phyloP scores from a whole-genome alignment of 495 filamentous ascomycete genomes.

The Thermochaetoides thermophila region DNA sequence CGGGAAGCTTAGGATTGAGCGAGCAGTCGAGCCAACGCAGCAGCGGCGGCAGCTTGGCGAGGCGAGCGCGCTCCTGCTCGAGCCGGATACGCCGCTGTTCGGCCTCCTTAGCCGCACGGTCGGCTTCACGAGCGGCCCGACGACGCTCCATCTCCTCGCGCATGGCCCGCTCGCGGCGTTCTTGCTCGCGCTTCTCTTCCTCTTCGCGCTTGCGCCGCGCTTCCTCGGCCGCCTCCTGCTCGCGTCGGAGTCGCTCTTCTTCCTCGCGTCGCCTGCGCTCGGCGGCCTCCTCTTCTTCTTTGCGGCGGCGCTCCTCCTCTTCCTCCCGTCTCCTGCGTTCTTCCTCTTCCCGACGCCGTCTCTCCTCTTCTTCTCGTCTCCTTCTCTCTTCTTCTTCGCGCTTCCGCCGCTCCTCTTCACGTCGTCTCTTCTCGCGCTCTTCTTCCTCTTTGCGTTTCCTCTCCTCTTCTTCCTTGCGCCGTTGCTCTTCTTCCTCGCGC shows the following conservation, averaged over 20 bases:
- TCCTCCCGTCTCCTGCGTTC: constrained; percentile 23
- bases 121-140: constrained; percentile 36
- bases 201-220: constrained; percentile 32
- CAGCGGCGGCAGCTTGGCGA: constrained; percentile 36
- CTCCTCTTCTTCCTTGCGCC: constrained; percentile 31
- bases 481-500: constrained; percentile 24
- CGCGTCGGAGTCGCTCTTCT: constrained; percentile 28
- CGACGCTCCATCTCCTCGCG: constrained; percentile 44
- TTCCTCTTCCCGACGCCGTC: constrained; percentile 17
- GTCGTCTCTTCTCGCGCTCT: constrained; percentile 12
- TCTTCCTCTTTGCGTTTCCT: constrained; percentile 30
- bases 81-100: constrained; percentile 32
- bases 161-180: constrained; percentile 26
- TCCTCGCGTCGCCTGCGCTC: constrained; percentile 22
- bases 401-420: constrained; percentile 19
- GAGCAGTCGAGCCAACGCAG: constrained; percentile 37
- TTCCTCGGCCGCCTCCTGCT: constrained; percentile 25
- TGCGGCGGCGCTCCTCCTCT: constrained; percentile 15
- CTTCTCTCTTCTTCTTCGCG: constrained; percentile 33
- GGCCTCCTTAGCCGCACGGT: constrained; percentile 41
- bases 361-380: constrained; percentile 21
- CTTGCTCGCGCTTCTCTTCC: constrained; percentile 16
- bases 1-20: constrained; percentile 31
- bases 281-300: too few relatives aligned
- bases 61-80: constrained; percentile 31